phyloP scores from a whole-genome alignment of 1,284 basidiomycete species.

The Amylostereum chailletii region DNA sequence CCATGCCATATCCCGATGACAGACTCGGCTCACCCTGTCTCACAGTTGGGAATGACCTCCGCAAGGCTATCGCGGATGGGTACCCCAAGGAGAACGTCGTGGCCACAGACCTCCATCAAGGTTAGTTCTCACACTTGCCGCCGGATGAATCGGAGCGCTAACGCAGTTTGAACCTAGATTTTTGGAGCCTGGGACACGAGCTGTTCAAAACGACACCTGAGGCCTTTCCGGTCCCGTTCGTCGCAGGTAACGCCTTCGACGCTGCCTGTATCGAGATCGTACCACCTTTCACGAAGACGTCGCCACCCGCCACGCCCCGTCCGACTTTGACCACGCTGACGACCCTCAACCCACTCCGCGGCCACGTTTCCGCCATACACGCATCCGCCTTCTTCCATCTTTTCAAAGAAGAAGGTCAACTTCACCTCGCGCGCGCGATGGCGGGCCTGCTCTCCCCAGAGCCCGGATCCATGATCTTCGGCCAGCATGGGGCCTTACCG shows the following conservation, averaged over 20 bases:
- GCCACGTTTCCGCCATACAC: slow-evolving; percentile 33
- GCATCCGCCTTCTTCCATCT: slow-evolving; percentile 39
- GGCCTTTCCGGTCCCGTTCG: slow-evolving; percentile 32
- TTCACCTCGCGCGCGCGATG: slow-evolving; percentile 26
- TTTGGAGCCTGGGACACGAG: slow-evolving; percentile 19
- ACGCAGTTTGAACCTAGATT: slow-evolving; percentile 7
- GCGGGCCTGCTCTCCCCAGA: slow-evolving; percentile 26
- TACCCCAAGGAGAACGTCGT: slow-evolving; percentile 9
- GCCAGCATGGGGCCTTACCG: slow-evolving; percentile 13
- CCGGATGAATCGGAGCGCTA: not conserved
- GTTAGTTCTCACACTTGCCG: slow-evolving; percentile 6
- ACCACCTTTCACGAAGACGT: slow-evolving; percentile 15
- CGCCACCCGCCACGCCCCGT: slow-evolving; percentile 12
- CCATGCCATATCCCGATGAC: not conserved
- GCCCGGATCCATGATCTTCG: slow-evolving; percentile 25
- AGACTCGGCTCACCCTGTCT: not conserved
- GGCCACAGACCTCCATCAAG: slow-evolving; percentile 18
- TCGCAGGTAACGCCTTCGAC: slow-evolving; percentile 34
- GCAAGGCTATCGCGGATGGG: slow-evolving; percentile 11
- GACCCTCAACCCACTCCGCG: slow-evolving; percentile 30
- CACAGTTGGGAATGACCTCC: slow-evolving; percentile 7
- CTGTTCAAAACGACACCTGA: slow-evolving; percentile 20
- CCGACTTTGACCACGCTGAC: slow-evolving; percentile 24
- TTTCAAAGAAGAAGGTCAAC: slow-evolving; percentile 30
- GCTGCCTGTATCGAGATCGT: slow-evolving; percentile 19